phyloP scores from a whole-genome alignment of 2,329 filamentous ascomycete species.

The Alternaria metachromatica region DNA sequence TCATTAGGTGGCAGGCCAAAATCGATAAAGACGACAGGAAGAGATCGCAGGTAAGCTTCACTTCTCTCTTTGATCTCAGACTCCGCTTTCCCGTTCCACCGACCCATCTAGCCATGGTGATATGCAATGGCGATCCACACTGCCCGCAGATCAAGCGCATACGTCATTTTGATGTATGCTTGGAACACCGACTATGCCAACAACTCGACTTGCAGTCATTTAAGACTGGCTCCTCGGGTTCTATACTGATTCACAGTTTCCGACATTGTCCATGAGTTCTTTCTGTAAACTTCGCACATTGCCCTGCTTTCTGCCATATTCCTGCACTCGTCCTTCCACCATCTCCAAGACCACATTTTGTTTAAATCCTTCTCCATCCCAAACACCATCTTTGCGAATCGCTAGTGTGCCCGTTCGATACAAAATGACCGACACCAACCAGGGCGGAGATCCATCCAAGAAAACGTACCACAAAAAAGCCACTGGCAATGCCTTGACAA shows the following conservation, averaged over 20 bases:
- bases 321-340: neutral
- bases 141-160: slow-evolving; percentile 5
- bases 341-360: neutral
- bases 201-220: neutral
- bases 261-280: slow-evolving; percentile 11
- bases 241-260: neutral
- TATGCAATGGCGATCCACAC: slow-evolving; percentile 4
- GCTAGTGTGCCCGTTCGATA: slow-evolving; percentile 12
- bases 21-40: slow-evolving; percentile 68
- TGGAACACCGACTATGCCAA: neutral
- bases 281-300: neutral
- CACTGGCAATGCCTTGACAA: slow-evolving; percentile 72
- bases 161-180: slow-evolving; percentile 22
- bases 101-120: neutral
- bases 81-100: slow-evolving; percentile 1
- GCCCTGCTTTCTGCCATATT: neutral
- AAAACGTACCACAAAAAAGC: slow-evolving; percentile 76
- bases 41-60: slow-evolving; percentile 54
- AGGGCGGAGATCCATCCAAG: slow-evolving; percentile 57
- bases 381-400: neutral
- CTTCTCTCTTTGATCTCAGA: neutral
- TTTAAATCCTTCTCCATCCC: neutral
- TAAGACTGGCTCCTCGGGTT: neutral
- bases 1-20: slow-evolving; percentile 69
- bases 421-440: slow-evolving; percentile 58